Evolutionary conservation across 495 filamentous ascomycete genomes (phyloP).

Genomic region (Lasiosphaeris hirsuta): DNA sequence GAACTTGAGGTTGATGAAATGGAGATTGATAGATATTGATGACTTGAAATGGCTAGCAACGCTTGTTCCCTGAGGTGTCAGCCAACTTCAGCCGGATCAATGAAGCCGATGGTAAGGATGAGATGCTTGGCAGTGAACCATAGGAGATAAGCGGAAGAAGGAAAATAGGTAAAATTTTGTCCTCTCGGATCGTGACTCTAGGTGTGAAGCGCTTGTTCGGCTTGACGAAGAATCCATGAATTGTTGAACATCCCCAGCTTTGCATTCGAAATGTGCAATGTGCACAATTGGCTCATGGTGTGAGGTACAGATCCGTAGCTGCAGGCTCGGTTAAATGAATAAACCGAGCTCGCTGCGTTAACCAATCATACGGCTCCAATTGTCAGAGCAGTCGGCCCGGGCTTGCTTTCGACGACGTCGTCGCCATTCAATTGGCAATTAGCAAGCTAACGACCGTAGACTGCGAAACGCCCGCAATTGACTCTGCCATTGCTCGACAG

Average conservation of each 20-base stretch:
- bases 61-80: no score
- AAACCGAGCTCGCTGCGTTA: conserved; percentile 8
- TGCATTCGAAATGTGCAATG: no score
- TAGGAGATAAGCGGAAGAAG: background rate
- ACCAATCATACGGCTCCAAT: conserved; percentile 23
- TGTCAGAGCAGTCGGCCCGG: conserved; percentile 21
- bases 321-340: conserved; percentile 19
- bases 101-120: no score
- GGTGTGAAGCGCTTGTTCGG: no score
- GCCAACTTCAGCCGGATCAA: no score
- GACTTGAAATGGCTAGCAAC: no score
- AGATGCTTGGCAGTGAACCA: background rate
- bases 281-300: no score
- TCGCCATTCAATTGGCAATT: conserved; percentile 9
- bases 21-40: no score
- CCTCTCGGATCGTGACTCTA: background rate
- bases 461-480: conserved; percentile 23
- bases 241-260: no score
- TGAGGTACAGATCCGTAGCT: background rate
- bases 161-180: no score
- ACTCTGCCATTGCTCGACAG: conserved; percentile 28
- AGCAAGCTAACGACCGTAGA: conserved; percentile 3
- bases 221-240: no score
- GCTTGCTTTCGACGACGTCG: conserved; percentile 13
- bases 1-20: no score